Evolutionary conservation across 2,329 filamentous ascomycete genomes (phyloP), one percentile per base, ranked within the genome.

Genomic region (Cladosporium halotolerans): DNA sequence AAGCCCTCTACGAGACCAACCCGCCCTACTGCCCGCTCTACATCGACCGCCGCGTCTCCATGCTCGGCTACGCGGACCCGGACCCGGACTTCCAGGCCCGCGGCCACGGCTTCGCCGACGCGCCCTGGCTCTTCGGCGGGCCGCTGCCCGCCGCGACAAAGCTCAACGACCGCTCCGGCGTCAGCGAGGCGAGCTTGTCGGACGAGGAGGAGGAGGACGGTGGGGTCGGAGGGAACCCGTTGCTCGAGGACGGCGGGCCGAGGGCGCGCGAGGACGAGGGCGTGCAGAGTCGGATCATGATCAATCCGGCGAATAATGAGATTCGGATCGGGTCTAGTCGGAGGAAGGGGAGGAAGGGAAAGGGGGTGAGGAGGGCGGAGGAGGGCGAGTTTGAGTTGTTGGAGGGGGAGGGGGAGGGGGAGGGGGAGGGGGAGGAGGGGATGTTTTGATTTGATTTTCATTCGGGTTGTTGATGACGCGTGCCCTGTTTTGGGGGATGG

Each of bases 21-120:
- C 88, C 91, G 4, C 89, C 92, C 2, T 97, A 96, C 63, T 91
- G 96, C 64, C 92, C 93, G 1, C 96, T 97, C 73, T 92, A 97
- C 68, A 93, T 91, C 0, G 91, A 97, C 65, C 81, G 83, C 52
- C 83, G 92, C 3, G 88, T 97, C 42, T 82, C 79, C n/a, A 76
- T 96, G 28, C 87, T 84, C 60, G 79, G 89, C 40, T 88, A 85
- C 65, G 42, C 40, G 28, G 68, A 70, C 3, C 10, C 39, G 4
- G 31, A 16, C 10, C 13, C 33, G 8, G 48, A 40, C 13, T 61
- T 63, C 48, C 57, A 58, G n/a, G 55, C 44, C 14, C 51, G 55
- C 42, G 64, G 61, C 13, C 60, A 66, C 39, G 60, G 58, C 28
- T 33, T 54, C 10, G 33, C 50, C 4, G 52, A 60, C n/a, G 52